A percentile compares a stretch with the other conserved stretches of the same genome.
Conservation (phyloP, 108 stramenopile genomes). For the Skeletonema potamos region DNA sequence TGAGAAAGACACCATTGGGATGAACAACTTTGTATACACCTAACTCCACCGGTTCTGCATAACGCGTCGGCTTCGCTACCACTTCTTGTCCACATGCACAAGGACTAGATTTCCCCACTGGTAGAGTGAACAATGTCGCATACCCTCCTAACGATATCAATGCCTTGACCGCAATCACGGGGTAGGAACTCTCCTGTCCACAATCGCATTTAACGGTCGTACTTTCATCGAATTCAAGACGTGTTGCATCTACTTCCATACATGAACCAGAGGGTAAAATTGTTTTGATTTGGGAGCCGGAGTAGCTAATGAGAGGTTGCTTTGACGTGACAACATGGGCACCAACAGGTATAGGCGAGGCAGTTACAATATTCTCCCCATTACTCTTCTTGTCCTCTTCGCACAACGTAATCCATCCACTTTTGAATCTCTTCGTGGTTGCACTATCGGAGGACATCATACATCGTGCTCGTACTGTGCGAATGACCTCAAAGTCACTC, state of each 20-base stretch:
- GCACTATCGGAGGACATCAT: conserved; percentile 16
- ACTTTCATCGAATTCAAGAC: conserved; percentile 32
- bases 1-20: conserved; percentile 11
- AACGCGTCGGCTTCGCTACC: neutral
- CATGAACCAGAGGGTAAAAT: conserved; percentile 18
- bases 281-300: conserved; percentile 19
- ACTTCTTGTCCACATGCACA: conserved; percentile 11
- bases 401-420: conserved; percentile 36
- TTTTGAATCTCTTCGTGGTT: conserved; percentile 25
- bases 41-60: conserved; percentile 13
- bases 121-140: neutral
- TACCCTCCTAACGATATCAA: conserved; percentile 31
- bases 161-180: conserved; percentile 21
- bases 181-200: conserved; percentile 10
- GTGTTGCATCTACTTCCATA: conserved; percentile 39
- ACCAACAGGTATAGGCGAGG: conserved; percentile 17
- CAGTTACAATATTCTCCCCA: neutral
- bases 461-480: conserved; percentile 36
- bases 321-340: conserved; percentile 22
- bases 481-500: conserved; percentile 10
- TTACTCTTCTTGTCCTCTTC: conserved; percentile 1
- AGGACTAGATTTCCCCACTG: neutral
- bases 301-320: neutral
- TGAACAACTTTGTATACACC: conserved; percentile 16
- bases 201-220: neutral